Base-by-base conservation (phyloP, 2,329 filamentous ascomycete genomes). In the Aureobasidium sp. region DNA sequence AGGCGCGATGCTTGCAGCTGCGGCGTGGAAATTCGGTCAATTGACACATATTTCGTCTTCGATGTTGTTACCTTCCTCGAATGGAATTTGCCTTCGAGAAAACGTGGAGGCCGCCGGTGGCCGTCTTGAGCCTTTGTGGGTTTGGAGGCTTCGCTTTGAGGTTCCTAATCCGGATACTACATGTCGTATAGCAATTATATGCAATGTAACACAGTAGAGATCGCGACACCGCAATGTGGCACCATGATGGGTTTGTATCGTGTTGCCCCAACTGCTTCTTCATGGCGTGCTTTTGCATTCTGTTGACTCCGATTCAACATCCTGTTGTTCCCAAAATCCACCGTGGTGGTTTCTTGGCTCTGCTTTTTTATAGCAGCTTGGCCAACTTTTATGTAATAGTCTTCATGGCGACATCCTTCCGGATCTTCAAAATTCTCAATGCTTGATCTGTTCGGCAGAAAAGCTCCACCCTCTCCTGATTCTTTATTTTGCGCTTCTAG, bases 351-450 rank as follows among this genome's bases (percentile, higher is more conserved):
- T 59, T 32, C 25, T 59, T 50, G 57, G 44, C 44, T 16, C 25
- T 25, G 57, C 45, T 59, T 58, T 30, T 48, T 48, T 42, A 21
- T 32, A 45, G 27, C 45, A 49, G 13, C 36, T 49, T 29, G 44
- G 41, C 32, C 8, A 48, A 58, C 2, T 49, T 41, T 59, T 59
- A 59, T 29, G 57, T 59, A 59, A 59, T 59, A 59, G 57, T 34
- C 9, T 36, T 6, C 57, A 50, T 59, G 57, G 54, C 54, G 54
- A 58, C 54, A 58, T 58, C 41, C 16, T 21, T 37, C 54, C 42
- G 54, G 45, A 59, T 50, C 45, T 41, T 39, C 57, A 49, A 42
- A 59, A n/a, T 36, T 13, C 27, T n/a, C 29, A 30, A 59, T 39
- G 57, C 45, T 42, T 44, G 34, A 48, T 1, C 25, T 25, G 15